Conservation (phyloP, 2,329 filamentous ascomycete genomes). For the Cercospora zeae-maydis region DNA sequence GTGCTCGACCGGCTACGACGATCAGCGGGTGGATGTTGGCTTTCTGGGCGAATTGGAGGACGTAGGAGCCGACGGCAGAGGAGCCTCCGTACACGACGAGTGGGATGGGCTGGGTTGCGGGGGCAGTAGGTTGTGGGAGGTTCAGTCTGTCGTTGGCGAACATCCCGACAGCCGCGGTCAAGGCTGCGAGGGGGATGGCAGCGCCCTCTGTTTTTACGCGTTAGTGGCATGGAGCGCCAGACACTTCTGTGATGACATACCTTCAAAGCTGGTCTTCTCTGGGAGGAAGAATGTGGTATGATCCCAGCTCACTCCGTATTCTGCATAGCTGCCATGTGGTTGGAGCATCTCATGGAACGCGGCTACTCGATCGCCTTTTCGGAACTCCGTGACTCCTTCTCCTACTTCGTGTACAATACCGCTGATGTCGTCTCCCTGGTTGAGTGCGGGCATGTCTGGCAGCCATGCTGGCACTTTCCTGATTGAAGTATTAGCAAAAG, state of each 20-base stretch:
- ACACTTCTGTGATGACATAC: constrained; percentile 27
- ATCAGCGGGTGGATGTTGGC: constrained; percentile 61
- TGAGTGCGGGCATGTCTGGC: constrained; percentile 17
- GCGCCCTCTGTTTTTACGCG: constrained; percentile 37
- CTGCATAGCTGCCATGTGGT: constrained; percentile 55
- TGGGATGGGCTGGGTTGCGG: constrained; percentile 31
- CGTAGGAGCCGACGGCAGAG: constrained; percentile 57
- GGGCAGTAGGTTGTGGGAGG: constrained; percentile 42
- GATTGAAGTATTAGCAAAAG: background rate
- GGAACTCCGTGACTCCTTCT: constrained; percentile 55
- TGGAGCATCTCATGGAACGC: constrained; percentile 53
- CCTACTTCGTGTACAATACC: constrained; percentile 54
- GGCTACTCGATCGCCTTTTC: constrained; percentile 56
- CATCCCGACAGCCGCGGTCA: constrained; percentile 47
- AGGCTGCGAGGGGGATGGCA: constrained; percentile 45
- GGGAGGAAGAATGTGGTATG: constrained; percentile 58
- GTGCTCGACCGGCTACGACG: constrained; percentile 54
- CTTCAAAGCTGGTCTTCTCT: constrained; percentile 50
- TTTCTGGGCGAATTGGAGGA: constrained; percentile 53
- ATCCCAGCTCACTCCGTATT: constrained; percentile 57
- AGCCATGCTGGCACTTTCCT: constrained; percentile 26
- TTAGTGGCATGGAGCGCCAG: background rate
- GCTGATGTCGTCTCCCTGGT: constrained; percentile 38
- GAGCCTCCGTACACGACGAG: constrained; percentile 51
- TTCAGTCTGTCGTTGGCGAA: constrained; percentile 39